A percentile compares a stretch with the other conserved stretches of the same genome.
These are phyloP conservation scores for Pugionium cornutum DNA, from an alignment of 345 rosid species.

Conservation along the genomic window DNA sequence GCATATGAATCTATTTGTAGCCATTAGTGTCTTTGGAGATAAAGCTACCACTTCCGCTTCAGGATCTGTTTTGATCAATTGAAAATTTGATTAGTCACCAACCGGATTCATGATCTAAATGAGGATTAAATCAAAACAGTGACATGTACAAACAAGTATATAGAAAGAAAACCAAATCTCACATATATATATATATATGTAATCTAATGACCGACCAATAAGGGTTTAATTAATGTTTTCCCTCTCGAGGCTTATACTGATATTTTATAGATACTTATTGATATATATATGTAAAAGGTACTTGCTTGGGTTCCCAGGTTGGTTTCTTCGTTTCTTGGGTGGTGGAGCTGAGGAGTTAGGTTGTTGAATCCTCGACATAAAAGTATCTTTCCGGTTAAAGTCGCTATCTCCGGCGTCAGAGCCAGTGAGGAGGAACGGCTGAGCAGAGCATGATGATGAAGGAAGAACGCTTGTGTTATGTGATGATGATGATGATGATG, in stretches of 20 bases:
- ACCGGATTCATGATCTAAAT: too few relatives aligned
- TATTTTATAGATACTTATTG: too few relatives aligned
- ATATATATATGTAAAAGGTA: constrained; percentile 33
- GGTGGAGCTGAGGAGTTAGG: constrained; percentile 51
- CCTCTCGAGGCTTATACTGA: too few relatives aligned
- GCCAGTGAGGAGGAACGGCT: constrained; percentile 33
- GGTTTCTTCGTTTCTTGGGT: constrained; percentile 72
- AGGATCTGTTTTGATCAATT: constrained; percentile 48
- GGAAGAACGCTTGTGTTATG: constrained; percentile 37
- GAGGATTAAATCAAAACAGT: too few relatives aligned
- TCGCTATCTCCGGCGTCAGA: constrained; percentile 35
- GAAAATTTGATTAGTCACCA: too few relatives aligned
- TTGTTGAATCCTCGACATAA: constrained; percentile 49
- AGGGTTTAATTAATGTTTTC: too few relatives aligned
- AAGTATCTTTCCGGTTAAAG: constrained; percentile 47
- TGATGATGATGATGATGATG: constrained; percentile 49
- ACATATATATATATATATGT: too few relatives aligned
- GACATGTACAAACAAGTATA: too few relatives aligned
- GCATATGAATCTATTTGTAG: constrained; percentile 82
- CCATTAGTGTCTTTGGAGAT: constrained; percentile 84
- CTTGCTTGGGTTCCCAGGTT: constrained; percentile 84
- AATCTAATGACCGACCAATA: too few relatives aligned
- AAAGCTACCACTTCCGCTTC: constrained; percentile 87
- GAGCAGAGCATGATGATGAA: constrained; percentile 41
- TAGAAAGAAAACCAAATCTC: too few relatives aligned